Percentiles rank a stretch among this genome's conserved stretches.
Evolutionary conservation across 257 asterid genomes (phyloP).

Genomic region (Solanum etuberosum): DNA sequence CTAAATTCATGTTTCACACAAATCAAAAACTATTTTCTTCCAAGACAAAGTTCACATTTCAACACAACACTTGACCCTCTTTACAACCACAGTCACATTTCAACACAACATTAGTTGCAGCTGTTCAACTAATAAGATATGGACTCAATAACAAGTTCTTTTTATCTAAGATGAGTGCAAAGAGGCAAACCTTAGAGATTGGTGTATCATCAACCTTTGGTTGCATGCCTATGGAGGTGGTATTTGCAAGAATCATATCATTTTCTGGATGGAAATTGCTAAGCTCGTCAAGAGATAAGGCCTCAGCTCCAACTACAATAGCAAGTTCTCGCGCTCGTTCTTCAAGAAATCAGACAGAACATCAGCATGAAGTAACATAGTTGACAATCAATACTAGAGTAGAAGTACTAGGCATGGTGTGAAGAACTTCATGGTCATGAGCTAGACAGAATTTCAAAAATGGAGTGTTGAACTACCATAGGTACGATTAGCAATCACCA

Average conservation of each 20-base stretch:
- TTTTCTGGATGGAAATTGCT: conserved; percentile 64
- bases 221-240: conserved; percentile 97
- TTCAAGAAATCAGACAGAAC: conserved; percentile 8
- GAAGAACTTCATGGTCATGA: not conserved
- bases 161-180: not conserved
- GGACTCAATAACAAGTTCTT: not conserved
- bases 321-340: conserved; percentile 90
- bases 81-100: not conserved
- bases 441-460: not conserved
- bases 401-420: not conserved
- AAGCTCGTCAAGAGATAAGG: conserved; percentile 65
- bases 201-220: conserved; percentile 89
- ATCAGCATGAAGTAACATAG: not conserved
- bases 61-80: not conserved
- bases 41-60: not conserved
- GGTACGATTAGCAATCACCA: conserved; percentile 89
- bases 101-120: not conserved
- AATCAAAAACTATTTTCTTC: not conserved
- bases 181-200: conserved; percentile 59
- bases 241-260: conserved; percentile 93
- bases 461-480: conserved; percentile 45
- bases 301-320: conserved; percentile 65
- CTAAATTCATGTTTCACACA: not conserved
- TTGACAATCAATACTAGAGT: not conserved
- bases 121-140: not conserved